A percentile compares a stretch with the other conserved stretches of the same genome.
Evolutionary conservation across 2,329 filamentous ascomycete genomes (phyloP).

Genomic region (Aspergillus novoparasiticus): DNA sequence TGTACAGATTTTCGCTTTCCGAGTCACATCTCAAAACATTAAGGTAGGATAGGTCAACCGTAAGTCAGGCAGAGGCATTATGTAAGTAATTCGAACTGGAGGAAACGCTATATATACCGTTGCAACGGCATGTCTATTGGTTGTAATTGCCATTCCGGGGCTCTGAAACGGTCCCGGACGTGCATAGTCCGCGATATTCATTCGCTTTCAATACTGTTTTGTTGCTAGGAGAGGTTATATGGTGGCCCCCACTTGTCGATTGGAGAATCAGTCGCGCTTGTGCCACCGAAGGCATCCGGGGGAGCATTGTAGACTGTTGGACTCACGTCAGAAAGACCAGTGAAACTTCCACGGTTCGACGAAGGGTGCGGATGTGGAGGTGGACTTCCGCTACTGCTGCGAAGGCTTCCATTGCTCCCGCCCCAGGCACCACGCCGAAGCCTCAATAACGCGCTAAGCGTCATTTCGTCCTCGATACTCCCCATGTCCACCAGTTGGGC

Average conservation of each 20-base stretch:
- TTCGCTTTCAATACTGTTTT: background rate
- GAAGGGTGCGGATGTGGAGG: conserved; percentile 40
- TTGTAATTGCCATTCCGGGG: background rate
- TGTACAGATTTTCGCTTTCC: conserved; percentile 2
- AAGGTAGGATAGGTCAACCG: background rate
- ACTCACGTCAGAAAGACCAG: conserved; percentile 36
- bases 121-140: background rate
- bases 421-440: conserved; percentile 78
- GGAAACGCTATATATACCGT: background rate
- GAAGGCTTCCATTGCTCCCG: conserved; percentile 73
- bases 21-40: conserved; percentile 1
- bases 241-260: conserved; percentile 15
- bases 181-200: background rate
- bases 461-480: conserved; percentile 69
- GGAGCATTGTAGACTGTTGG: conserved; percentile 27
- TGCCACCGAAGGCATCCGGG: conserved; percentile 21
- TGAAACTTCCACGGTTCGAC: conserved; percentile 40
- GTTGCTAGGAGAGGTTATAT: conserved; percentile 9
- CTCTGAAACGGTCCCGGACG: background rate
- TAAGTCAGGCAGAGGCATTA: background rate
- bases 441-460: conserved; percentile 70
- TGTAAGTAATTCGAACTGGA: background rate
- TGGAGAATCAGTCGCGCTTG: conserved; percentile 20
- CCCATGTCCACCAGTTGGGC: conserved; percentile 71
- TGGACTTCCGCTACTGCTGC: conserved; percentile 52